Conservation (phyloP, 306 rosid genomes). For the Calophaca sinica region DNA sequence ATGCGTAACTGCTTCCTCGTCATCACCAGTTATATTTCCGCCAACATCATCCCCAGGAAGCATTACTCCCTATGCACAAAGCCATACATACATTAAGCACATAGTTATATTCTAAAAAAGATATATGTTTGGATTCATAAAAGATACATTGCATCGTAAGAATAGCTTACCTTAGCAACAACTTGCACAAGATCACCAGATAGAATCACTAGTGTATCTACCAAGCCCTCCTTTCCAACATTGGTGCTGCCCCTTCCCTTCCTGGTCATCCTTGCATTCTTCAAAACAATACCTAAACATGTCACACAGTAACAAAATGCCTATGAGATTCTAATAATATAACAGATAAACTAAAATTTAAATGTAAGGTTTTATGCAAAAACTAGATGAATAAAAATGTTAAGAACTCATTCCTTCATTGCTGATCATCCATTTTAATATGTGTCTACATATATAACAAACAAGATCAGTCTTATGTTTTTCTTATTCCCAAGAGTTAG, state of each 20-base stretch:
- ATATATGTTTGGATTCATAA: conserved; percentile 1
- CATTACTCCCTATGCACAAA: conserved; percentile 62
- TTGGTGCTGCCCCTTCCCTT: conserved; percentile 66
- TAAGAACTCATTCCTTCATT: not conserved
- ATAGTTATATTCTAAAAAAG: conserved; percentile 23
- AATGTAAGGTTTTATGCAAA: conserved; percentile 1
- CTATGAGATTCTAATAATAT: not conserved
- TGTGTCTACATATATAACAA: not conserved
- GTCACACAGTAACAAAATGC: conserved; percentile 36
- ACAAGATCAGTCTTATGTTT: not conserved
- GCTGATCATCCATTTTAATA: conserved; percentile 24
- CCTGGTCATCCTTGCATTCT: conserved; percentile 80
- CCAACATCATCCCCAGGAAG: conserved; percentile 63
- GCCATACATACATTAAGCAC: conserved; percentile 32
- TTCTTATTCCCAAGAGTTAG: conserved; percentile 3
- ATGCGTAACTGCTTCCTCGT: conserved; percentile 53
- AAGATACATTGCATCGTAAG: conserved; percentile 15
- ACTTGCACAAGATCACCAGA: conserved; percentile 84
- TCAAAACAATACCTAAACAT: conserved; percentile 73
- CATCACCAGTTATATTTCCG: conserved; percentile 56
- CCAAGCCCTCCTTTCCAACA: conserved; percentile 55
- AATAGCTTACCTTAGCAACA: conserved; percentile 71
- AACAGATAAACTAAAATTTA: conserved; percentile 11
- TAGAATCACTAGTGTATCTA: conserved; percentile 73
- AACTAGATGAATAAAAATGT: not conserved